Base-by-base conservation (phyloP, 164 flowering plant species). In the Macadamia tetraphylla region DNA sequence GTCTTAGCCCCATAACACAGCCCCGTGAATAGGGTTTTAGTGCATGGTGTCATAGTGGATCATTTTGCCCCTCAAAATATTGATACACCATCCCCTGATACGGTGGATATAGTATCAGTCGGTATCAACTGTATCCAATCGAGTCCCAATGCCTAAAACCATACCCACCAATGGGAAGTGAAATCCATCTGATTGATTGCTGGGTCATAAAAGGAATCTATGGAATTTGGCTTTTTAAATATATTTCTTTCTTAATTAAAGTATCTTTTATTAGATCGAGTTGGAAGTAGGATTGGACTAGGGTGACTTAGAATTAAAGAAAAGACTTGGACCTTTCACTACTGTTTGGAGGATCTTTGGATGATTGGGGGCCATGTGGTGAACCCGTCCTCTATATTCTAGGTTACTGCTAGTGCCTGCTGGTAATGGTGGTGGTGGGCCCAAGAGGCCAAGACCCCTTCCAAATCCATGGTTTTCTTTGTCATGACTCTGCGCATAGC, bases 401-500 rank as follows among this genome's bases (percentile, higher is more conserved):
- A 35, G 40, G 40, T 35, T 2, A 2, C 46, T 49, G 57, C 44
- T 51, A 23, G 23, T 40, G 29, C 2, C 66, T 63, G 55, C 56
- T 35, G 55, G 14, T 52, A 32, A 13, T 61, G 44, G 67, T 67
- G 71, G 67, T 51, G 67, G 51, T 64, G 68, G 52, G 18, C 68
- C 67, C 10, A 10, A 29, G 31, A 10, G 18, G 64, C 67, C 10
- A 10, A 29, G 31, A 10, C 6, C 29, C 31, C 40, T 10, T 18
- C 1, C 18, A 18, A 29, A 23, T 23, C 23, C 23, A 23, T 23
- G 23, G 49, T 12, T 1, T 6, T 9, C 67, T 72, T 29, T 72
- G 67, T 57, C 67, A 63, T 53, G 32, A 66, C 58, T 70, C 55
- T 40, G 52, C 35, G 8, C 44, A 14, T 15, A 52, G 12, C 67